Evolutionary conservation across 2,329 filamentous ascomycete genomes (phyloP), one percentile per base, ranked within the genome.

Genomic region (Ceratocystis cacaofunesta): DNA sequence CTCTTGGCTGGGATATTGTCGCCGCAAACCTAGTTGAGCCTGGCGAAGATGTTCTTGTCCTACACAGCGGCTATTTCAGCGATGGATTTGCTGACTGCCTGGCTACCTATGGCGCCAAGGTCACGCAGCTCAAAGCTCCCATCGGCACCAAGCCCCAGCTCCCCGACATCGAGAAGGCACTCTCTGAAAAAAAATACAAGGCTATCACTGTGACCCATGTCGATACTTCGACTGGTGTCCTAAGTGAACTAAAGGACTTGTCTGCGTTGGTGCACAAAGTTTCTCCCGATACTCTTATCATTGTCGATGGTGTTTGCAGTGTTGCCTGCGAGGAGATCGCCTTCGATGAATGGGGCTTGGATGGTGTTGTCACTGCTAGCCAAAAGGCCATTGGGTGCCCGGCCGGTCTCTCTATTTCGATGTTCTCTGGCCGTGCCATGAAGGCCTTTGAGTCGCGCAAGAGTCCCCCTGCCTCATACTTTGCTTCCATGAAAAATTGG

Each of bases 331-430:
- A 99, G 77, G 92, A 97, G 78, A 92, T 99, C 71, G 86, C 87
- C 57, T 99, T 99, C 75, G 94, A 99, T 74, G 88, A 89, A 65
- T 97, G 92, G 94, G 86, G 87, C 69, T 79, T 99, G 61, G 94
- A 99, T 75, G 90, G 86, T 70, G 92, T 96, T 55, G 80, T 99
- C 67, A 99, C 94, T 1, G 94, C 94, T 68, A 91, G 89, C 68
- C 94, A 99, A 74, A 99, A 99, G 81, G 94, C 90, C 70, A 96
- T 99, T 72, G 94, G 94, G 66, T 92, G 89, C 75, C 94, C 94
- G 2, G 94, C 94, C 41, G 94, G 94, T 70, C 81, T 99, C 69
- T 95, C 88, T 71, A 96, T 99, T 73, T 84, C 94, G 70, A 95
- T 96, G 86, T 90, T 89, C 72, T 96, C 92, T 72, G 90, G 88